Percentiles rank a stretch among this genome's conserved stretches.
Conservation (phyloP, 2,329 filamentous ascomycete species). For the Pseudogymnoascus sp. region DNA sequence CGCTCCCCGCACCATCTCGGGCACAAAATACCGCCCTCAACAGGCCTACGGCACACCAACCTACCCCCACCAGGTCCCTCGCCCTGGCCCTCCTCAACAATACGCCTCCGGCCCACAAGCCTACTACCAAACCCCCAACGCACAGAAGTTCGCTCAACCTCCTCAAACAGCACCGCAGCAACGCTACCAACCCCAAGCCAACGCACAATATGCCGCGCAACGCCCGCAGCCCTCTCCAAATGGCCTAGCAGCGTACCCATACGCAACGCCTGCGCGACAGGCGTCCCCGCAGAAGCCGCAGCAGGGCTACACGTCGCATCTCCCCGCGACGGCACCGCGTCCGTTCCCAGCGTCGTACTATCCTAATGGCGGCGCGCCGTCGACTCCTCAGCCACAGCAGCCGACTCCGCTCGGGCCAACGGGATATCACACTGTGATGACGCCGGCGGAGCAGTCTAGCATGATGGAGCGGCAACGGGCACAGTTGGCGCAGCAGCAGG, state of each 20-base stretch:
- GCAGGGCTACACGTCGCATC: conserved; percentile 19
- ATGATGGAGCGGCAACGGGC: conserved; percentile 31
- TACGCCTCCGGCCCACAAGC: conserved; percentile 13
- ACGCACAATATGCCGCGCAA: conserved; percentile 20
- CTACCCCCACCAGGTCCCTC: conserved; percentile 25
- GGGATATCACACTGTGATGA: conserved; percentile 27
- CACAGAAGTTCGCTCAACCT: conserved; percentile 13
- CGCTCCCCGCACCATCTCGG: conserved; percentile 20
- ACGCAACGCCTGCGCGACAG: conserved; percentile 23
- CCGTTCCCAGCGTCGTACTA: conserved; percentile 1
- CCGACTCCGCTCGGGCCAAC: conserved; percentile 20
- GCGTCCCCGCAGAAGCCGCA: conserved; percentile 25
- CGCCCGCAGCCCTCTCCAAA: conserved; percentile 23
- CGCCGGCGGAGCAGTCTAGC: conserved; percentile 26
- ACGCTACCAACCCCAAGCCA: conserved; percentile 20
- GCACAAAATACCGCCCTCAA: conserved; percentile 23
- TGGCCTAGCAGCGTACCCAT: conserved; percentile 21
- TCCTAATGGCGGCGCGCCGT: conserved; percentile 10
- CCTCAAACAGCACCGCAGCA: conserved; percentile 22
- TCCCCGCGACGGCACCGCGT: conserved; percentile 15
- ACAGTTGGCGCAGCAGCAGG: conserved; percentile 27
- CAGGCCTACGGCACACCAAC: conserved; percentile 21
- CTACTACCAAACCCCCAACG: conserved; percentile 5
- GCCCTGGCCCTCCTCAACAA: conserved; percentile 22
- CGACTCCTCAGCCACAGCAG: conserved; percentile 16